A percentile compares a stretch with the other conserved stretches of the same genome.
phyloP scores from a whole-genome alignment of 2,329 filamentous ascomycete species.

The Cladosporium colombiae region DNA sequence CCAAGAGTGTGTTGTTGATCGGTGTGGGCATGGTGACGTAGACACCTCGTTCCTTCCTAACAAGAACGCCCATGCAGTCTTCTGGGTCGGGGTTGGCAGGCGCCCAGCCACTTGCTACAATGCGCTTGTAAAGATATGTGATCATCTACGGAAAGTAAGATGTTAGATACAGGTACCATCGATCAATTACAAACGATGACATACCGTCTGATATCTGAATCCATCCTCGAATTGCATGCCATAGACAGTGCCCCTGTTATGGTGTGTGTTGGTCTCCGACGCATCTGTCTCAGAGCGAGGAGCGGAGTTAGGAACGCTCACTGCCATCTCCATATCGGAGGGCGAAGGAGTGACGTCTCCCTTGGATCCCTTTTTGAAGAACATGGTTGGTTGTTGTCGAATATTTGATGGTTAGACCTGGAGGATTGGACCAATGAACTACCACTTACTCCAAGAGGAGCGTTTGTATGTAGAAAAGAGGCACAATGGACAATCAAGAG shows the following conservation, averaged over 20 bases:
- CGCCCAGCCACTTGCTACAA: slow-evolving; percentile 12
- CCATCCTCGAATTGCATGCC: slow-evolving; percentile 13
- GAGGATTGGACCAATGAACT: not conserved
- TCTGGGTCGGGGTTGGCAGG: slow-evolving; percentile 3
- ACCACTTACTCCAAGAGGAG: slow-evolving; percentile 1
- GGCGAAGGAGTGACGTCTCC: not conserved
- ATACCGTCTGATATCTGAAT: slow-evolving; percentile 14
- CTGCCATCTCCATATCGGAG: not conserved
- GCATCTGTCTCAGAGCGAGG: not conserved
- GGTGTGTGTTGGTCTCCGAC: not conserved
- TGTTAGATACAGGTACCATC: not conserved
- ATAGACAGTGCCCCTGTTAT: not conserved
- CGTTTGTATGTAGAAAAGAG: slow-evolving; percentile 3
- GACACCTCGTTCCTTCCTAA: slow-evolving; percentile 8
- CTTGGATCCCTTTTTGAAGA: not conserved
- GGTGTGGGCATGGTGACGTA: slow-evolving; percentile 10
- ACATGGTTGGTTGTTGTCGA: not conserved
- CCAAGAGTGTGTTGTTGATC: slow-evolving; percentile 10
- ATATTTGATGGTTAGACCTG: not conserved
- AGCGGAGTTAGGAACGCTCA: not conserved
- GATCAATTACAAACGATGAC: not conserved
- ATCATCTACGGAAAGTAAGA: slow-evolving; percentile 1
- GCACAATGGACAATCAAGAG: not conserved
- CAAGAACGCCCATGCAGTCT: slow-evolving; percentile 15
- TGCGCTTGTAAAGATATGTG: slow-evolving; percentile 12